Conservation (phyloP, 495 filamentous ascomycete genomes). For the Elasticomyces elasticus region DNA sequence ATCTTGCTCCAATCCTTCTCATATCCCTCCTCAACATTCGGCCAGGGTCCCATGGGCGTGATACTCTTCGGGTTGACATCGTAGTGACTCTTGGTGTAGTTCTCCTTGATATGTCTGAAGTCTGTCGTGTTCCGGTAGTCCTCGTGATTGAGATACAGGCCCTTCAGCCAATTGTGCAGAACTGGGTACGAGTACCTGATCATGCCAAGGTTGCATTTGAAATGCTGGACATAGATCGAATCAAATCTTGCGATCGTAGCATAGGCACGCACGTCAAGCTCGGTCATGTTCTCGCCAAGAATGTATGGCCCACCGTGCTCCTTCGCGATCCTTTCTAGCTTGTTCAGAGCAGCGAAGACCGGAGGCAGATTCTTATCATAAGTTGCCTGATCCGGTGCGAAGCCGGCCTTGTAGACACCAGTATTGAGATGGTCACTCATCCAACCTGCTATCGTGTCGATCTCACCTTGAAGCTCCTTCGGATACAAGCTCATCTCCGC, state of each 20-base stretch:
- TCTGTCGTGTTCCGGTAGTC: constrained; percentile 32
- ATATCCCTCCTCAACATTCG: constrained; percentile 33
- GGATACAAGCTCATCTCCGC: constrained; percentile 40
- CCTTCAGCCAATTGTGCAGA: constrained; percentile 43
- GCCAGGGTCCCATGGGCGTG: constrained; percentile 33
- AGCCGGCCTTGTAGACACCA: constrained; percentile 49
- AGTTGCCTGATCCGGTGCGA: constrained; percentile 38
- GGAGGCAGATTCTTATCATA: constrained; percentile 39
- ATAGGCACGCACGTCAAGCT: constrained; percentile 43
- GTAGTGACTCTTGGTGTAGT: constrained; percentile 46
- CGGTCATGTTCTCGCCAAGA: constrained; percentile 39
- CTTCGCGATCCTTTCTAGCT: constrained; percentile 38
- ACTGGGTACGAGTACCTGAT: constrained; percentile 45
- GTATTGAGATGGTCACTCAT: constrained; percentile 39
- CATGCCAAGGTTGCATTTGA: constrained; percentile 47
- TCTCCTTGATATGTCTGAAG: constrained; percentile 48
- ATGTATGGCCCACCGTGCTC: constrained; percentile 40
- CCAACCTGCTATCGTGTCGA: constrained; percentile 39
- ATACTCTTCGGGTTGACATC: constrained; percentile 34
- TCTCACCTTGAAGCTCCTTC: constrained; percentile 30
- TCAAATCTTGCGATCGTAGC: constrained; percentile 38
- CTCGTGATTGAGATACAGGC: constrained; percentile 41
- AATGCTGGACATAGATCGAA: constrained; percentile 45
- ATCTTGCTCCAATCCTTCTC: constrained; percentile 34
- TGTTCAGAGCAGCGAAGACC: constrained; percentile 45